A percentile compares a stretch with the other conserved stretches of the same genome.
Evolutionary conservation across 139 green algal genomes (phyloP).

Genomic region (Chlorella sp.): DNA sequence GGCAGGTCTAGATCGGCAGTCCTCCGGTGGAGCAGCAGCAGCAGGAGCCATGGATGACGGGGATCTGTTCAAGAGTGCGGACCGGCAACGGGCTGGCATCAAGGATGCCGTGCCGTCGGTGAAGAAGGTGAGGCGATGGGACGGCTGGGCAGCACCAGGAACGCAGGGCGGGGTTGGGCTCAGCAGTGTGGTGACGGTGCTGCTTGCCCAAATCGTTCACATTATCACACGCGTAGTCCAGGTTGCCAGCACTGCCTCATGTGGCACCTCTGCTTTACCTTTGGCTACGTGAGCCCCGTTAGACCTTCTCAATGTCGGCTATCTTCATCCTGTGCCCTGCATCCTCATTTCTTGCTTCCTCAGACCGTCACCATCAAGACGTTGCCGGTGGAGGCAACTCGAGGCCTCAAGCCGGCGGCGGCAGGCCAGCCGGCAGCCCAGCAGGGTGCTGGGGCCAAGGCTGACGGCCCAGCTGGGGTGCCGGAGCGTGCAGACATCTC

Average conservation of each 20-base stretch:
- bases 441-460: not conserved
- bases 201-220: too few species aligned
- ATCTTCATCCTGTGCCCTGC: not conserved
- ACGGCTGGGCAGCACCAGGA: not conserved
- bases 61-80: constrained; percentile 34
- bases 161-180: too few species aligned
- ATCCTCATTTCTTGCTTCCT: not conserved
- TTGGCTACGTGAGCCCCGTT: not conserved
- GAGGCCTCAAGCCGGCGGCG: not conserved
- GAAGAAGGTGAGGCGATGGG: constrained; percentile 12
- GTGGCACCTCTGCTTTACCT: not conserved
- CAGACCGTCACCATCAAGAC: constrained; percentile 22
- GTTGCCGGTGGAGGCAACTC: not conserved
- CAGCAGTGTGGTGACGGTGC: not conserved
- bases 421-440: not conserved
- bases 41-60: constrained; percentile 18
- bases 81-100: not conserved
- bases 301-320: not conserved
- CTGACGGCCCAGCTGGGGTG: not conserved
- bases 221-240: too few species aligned
- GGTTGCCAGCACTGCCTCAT: not conserved
- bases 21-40: not conserved
- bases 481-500: constrained; percentile 6
- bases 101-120: not conserved
- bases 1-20: not conserved